Evolutionary conservation across 345 rosid genomes (phyloP).

Genomic region (Citrus trifoliata): DNA sequence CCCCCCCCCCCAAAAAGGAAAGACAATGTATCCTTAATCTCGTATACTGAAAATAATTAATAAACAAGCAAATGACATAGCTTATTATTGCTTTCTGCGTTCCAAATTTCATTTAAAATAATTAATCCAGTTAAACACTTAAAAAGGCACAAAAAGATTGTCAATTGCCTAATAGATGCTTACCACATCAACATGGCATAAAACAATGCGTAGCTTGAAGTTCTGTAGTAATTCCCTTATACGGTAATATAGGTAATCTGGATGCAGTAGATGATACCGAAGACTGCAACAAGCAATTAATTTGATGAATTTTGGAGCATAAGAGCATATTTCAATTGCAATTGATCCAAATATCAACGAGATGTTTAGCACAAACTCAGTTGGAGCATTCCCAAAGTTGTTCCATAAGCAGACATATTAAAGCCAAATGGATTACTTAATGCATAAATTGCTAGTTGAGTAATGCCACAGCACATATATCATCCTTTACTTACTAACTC

Average conservation of each 20-base stretch:
- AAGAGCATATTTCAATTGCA: slow-evolving; percentile 2
- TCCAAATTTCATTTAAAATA: not conserved
- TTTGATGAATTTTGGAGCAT: not conserved
- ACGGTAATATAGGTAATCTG: slow-evolving; percentile 87
- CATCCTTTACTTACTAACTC: not conserved
- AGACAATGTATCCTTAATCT: not conserved
- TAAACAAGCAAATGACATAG: not conserved
- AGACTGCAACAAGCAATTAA: slow-evolving; percentile 49
- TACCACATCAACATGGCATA: slow-evolving; percentile 94
- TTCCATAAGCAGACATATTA: not conserved
- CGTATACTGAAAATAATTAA: not conserved
- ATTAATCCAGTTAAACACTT: not conserved
- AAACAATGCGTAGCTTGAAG: slow-evolving; percentile 79
- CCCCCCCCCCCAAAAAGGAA: not conserved
- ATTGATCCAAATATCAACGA: not conserved
- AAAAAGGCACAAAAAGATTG: not conserved
- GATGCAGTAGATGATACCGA: slow-evolving; percentile 87
- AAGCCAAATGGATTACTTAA: not conserved
- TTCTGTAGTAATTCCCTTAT: slow-evolving; percentile 87
- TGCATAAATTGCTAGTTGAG: not conserved
- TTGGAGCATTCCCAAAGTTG: not conserved
- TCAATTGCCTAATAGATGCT: slow-evolving; percentile 18
- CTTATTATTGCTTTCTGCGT: not conserved
- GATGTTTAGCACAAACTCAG: not conserved
- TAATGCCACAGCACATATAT: not conserved